Base-by-base conservation (phyloP, 495 filamentous ascomycete genomes). In the Hypoxylon subgilvum region DNA sequence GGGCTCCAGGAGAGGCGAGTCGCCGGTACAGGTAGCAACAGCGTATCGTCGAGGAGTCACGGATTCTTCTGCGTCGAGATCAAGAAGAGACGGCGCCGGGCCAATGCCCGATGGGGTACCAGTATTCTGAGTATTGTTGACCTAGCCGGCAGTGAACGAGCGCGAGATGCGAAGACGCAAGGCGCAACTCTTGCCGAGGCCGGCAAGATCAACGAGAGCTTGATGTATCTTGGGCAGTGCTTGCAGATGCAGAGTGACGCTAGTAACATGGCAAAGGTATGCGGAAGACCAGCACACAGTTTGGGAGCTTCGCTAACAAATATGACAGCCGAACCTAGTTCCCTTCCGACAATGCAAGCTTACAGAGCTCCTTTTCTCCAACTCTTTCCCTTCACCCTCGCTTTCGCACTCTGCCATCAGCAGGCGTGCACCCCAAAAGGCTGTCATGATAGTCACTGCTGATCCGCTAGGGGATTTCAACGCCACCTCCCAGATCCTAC, bases 161-260 rank as follows among this genome's bases (percentile, higher is more conserved):
- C 93, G 16, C 81, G 91, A 63, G 91, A 91, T 48, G 92, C 95
- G 10, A 96, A 96, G 75, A 97, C 95, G 14, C 88, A 90, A 0
- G 93, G 94, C 14, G 86, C 91, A 0, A 96, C 92, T 1, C 82
- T 98, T 2, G 92, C 88, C 0, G 94, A 98, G 72, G 95, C 94
- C 16, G 95, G 94, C 13, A 96, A 96, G 72, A 98, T 98, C 65
- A 98, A 98, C 68, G 92, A 96, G 69, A 92, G 87, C 65, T 73
- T 98, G 66, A 98, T 98, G 95, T 97, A 96, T 71, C 84, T 98
- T 1, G 94, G 94, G 0, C 95, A 97, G 69, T 97, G 95, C 69
- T 78, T 98, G 61, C 94, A 98, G 70, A 90, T 96, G 86, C 95
- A 97, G 72, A 91, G 86, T 53, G 88, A 91, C 62, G 78, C 86